Evolutionary conservation across 1,284 basidiomycete species (phyloP).

Genomic region (Trichosporon sp.): DNA sequence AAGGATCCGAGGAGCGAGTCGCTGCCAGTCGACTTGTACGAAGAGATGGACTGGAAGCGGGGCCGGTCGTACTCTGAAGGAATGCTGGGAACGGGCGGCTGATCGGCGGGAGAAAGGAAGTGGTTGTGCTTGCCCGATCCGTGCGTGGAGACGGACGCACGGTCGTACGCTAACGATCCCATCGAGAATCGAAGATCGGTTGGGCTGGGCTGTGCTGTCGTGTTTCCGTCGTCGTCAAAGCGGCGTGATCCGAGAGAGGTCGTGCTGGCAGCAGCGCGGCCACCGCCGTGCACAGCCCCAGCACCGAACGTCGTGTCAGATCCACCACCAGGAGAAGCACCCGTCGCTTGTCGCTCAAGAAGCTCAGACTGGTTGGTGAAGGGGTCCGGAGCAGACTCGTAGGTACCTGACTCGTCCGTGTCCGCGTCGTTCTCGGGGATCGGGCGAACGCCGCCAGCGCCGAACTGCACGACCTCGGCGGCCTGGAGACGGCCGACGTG

Average conservation of each 20-base stretch:
- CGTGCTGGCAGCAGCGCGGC: conserved; percentile 4
- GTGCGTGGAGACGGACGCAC: conserved; percentile 34
- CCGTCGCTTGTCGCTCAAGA: not conserved
- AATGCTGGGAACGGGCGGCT: conserved; percentile 12
- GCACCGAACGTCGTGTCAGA: not conserved
- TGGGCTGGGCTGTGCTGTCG: conserved; percentile 16
- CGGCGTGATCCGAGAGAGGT: conserved; percentile 18
- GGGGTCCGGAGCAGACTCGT: conserved; percentile 7
- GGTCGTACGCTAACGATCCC: conserved; percentile 40
- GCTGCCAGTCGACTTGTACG: conserved; percentile 31
- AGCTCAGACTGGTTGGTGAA: conserved; percentile 11
- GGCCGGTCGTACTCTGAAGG: conserved; percentile 9
- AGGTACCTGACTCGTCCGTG: not conserved
- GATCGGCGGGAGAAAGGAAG: conserved; percentile 3
- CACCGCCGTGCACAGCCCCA: conserved; percentile 3
- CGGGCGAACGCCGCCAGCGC: conserved; percentile 6
- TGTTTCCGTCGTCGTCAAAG: conserved; percentile 25
- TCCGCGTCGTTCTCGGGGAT: not conserved
- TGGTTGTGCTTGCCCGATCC: conserved; percentile 24
- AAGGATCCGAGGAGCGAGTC: conserved; percentile 41
- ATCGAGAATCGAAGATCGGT: conserved; percentile 47
- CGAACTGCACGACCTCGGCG: conserved; percentile 46
- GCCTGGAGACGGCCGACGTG: conserved; percentile 45
- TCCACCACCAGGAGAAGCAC: not conserved
- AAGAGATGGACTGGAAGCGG: conserved; percentile 24